Conservation (phyloP, 768 basidiomycete species). For the Arthromyces matolae region DNA sequence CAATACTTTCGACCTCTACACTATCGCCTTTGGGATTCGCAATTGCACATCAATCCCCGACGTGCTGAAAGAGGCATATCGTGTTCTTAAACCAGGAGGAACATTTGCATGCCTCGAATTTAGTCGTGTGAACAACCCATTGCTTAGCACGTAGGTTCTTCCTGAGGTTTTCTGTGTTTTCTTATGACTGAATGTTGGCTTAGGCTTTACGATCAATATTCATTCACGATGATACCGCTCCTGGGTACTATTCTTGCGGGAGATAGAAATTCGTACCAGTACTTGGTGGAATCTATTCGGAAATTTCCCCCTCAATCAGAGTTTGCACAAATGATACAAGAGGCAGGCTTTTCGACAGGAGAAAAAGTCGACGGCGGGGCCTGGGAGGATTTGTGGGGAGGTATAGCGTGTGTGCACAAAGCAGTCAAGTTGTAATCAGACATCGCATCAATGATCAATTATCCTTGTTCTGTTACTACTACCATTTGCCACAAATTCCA, state of each 20-base stretch:
- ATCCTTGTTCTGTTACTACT: too few species aligned
- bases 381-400: slow-evolving; percentile 84
- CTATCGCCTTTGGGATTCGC: slow-evolving; percentile 96
- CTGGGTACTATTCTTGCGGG: slow-evolving; percentile 96
- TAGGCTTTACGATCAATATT: slow-evolving; percentile 92
- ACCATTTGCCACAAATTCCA: too few species aligned
- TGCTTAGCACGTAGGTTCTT: slow-evolving; percentile 73
- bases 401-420: slow-evolving; percentile 81
- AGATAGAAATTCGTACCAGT: slow-evolving; percentile 94
- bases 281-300: slow-evolving; percentile 95
- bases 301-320: slow-evolving; percentile 85
- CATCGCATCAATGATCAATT: neutral
- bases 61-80: slow-evolving; percentile 84
- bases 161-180: slow-evolving; percentile 3
- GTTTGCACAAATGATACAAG: slow-evolving; percentile 85
- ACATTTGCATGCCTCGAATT: slow-evolving; percentile 96
- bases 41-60: slow-evolving; percentile 93
- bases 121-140: slow-evolving; percentile 84
- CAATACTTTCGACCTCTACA: slow-evolving; percentile 92
- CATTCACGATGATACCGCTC: slow-evolving; percentile 92
- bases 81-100: slow-evolving; percentile 95
- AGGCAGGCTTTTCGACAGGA: slow-evolving; percentile 79
- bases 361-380: slow-evolving; percentile 75
- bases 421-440: slow-evolving; percentile 67
- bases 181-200: neutral